phyloP scores from a whole-genome alignment of 805 yeast genomes.

The Metschnikowia vanudenii region DNA sequence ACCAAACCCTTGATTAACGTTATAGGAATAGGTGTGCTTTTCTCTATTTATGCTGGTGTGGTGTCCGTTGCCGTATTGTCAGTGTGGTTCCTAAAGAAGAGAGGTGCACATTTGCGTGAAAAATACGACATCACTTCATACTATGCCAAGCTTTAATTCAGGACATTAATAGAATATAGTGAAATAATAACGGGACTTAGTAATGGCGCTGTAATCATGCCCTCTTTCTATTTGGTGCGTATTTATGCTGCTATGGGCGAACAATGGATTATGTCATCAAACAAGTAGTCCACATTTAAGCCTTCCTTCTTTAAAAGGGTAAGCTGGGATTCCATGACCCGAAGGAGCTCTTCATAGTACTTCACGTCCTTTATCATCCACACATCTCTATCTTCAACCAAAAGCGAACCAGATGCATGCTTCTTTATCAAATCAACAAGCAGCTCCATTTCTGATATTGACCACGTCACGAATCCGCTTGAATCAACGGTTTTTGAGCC shows the following conservation, averaged over 20 bases:
- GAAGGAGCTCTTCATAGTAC: constrained; percentile 54
- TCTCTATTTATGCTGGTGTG: constrained; percentile 63
- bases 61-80: constrained; percentile 43
- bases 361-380: constrained; percentile 39
- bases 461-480: constrained; percentile 68
- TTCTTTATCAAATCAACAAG: constrained; percentile 61
- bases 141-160: constrained; percentile 48
- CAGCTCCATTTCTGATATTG: constrained; percentile 57
- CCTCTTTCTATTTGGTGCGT: background rate
- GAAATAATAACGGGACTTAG: background rate
- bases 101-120: constrained; percentile 64
- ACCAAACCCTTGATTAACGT: constrained; percentile 69
- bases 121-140: constrained; percentile 55
- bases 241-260: constrained; percentile 4
- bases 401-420: constrained; percentile 62
- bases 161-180: background rate
- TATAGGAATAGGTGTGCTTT: constrained; percentile 69
- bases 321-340: constrained; percentile 56
- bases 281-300: constrained; percentile 68
- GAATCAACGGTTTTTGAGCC: constrained; percentile 34
- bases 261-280: constrained; percentile 41
- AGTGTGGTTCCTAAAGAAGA: constrained; percentile 48
- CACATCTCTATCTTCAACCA: constrained; percentile 11
- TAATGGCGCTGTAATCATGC: too few species aligned
- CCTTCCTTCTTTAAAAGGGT: constrained; percentile 63